Evolutionary conservation across 2,329 filamentous ascomycete genomes (phyloP), one percentile per base, ranked within the genome.

Genomic region (Microascus cirrosus): DNA sequence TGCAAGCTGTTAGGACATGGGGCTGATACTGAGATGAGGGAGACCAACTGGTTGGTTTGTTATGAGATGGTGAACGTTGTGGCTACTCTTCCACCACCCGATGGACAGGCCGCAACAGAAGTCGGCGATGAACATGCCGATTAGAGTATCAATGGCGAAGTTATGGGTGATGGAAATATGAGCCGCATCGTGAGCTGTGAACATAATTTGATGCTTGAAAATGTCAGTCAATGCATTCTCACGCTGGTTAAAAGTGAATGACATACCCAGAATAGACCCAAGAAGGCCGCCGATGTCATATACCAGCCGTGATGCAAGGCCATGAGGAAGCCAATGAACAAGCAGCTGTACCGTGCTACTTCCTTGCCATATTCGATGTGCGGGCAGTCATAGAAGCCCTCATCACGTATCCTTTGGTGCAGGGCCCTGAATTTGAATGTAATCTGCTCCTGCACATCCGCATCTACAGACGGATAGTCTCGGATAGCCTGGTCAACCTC

Each of bases 81-180:
- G 84, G 56, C 79, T 84, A 64, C 79, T 80, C 72, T 87, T 86
- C 83, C 83, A 86, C 83, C 83, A 86, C 20, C 83, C 83, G 57
- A 86, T 82, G 2, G 81, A 84, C 20, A 87, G 73, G 39, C 83
- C 83, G 61, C 83, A 84, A 71, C 81, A 82, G 63, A 85, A 84
- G 65, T 86, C 82, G 53, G 80, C 83, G 39, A 86, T 74, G 63
- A 85, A 83, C 60, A 84, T 77, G 54, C 77, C 83, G 58, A 86
- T 82, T 3, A 84, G 64, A 0, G 80, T 83, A 65, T 87, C 83
- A 20, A 73, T 62, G 2, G 75, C 69, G 61, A 84, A 85, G 65
- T 79, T 79, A 60, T 78, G 73, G 0, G 83, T 84, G 60, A 87
- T 86, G 60, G 80, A 82, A 32, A 77, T 73, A 64, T 86, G 84